Evolutionary conservation across 495 filamentous ascomycete genomes (phyloP), one percentile per base, ranked within the genome.

Genomic region (Neurospora africana): DNA sequence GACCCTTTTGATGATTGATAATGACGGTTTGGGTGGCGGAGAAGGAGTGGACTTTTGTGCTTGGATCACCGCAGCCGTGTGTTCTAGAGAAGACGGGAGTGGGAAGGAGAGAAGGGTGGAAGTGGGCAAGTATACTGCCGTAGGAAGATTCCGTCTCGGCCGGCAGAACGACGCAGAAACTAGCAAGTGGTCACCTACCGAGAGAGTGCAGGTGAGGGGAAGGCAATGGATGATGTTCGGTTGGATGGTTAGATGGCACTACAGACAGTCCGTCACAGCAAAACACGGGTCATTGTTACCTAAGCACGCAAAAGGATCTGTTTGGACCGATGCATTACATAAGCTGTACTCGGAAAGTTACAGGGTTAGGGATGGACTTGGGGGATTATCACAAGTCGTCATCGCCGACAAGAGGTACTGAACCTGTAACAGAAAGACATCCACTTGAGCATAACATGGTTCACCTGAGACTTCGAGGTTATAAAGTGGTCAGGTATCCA

Each of bases 141-240:
- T n/a, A n/a, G n/a, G n/a, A n/a, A n/a, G n/a, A n/a, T n/a, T 72
- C 17, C 10, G 69, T 17, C 43, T 30, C 68, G 70, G 72, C 68
- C 41, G 58, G 72, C 68, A 65, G 43, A 27, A 61, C 21, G 41
- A 70, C 19, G n/a, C 33, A 44, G 58, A 15, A 71, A 61, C 67
- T 72, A 75, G 75, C 78, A 73, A 72, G 38, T 71, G 69, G 71
- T 72, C 47, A 61, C 47, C 23, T 61, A 61, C 53, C 53, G 23
- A 61, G 15, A 36, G n/a, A 61, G 23, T 61, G 53, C 23, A 61
- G 53, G 47, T 79, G 76, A 76, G 69, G 21, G 47, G 17, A 61
- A 61, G 13, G 53, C n/a, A 44, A 15, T n/a, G 23, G 19, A 35
- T 71, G 40, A 47, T 33, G 30, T 13, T 47, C 7, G 36, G 37